Conservation (phyloP, 352 stramenopile genomes). For the Vaucheria bursata region DNA sequence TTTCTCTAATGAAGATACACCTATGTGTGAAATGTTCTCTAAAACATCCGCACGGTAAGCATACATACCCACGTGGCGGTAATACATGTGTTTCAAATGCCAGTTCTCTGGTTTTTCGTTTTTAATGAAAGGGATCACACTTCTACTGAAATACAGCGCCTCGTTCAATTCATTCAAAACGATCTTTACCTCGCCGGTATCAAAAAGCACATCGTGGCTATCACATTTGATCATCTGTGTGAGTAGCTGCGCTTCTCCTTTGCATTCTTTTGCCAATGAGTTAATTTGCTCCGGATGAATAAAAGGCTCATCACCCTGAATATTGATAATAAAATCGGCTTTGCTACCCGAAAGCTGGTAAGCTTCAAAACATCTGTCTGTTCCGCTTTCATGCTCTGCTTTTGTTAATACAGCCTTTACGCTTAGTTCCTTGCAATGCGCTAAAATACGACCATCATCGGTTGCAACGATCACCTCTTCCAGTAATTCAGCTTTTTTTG, state of each 20-base stretch:
- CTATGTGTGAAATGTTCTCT: neutral
- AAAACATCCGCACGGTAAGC: slow-evolving; percentile 1
- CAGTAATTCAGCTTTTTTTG: neutral
- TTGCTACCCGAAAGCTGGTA: neutral
- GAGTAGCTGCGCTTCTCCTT: neutral
- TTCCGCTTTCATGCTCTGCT: neutral
- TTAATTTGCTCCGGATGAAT: neutral
- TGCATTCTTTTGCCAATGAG: neutral
- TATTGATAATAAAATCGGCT: neutral
- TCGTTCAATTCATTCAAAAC: neutral
- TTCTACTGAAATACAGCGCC: neutral
- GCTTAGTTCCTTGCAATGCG: neutral
- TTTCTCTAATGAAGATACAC: neutral
- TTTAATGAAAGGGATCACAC: neutral
- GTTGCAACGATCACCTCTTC: neutral
- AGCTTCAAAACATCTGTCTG: slow-evolving; percentile 5
- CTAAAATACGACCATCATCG: neutral
- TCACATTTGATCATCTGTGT: neutral
- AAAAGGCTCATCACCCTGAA: slow-evolving; percentile 2
- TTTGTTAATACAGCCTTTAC: neutral
- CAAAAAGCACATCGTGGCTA: neutral
- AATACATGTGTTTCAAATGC: neutral
- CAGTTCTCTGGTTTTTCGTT: neutral
- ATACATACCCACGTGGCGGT: neutral
- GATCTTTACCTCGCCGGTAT: neutral